phyloP scores from a whole-genome alignment of 345 rosid genomes.

The Hevea brasiliensis region DNA sequence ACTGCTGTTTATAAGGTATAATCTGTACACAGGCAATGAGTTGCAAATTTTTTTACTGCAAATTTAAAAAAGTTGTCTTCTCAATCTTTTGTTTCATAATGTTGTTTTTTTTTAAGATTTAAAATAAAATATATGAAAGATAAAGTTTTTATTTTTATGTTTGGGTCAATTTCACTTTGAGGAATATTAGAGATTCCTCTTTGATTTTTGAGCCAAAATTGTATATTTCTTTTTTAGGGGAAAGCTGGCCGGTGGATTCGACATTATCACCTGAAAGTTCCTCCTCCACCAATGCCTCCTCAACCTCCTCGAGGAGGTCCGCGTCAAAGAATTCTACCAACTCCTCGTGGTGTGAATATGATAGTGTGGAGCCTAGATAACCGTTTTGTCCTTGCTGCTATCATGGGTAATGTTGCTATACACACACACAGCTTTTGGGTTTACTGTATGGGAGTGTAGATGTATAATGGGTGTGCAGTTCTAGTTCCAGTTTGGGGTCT shows the following conservation, averaged over 20 bases:
- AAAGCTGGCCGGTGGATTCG: constrained; percentile 86
- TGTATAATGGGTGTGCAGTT: too few species aligned
- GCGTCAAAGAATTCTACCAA: constrained; percentile 94
- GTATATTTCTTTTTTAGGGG: constrained; percentile 48
- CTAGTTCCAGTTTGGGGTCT: too few species aligned
- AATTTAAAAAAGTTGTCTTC: too few species aligned
- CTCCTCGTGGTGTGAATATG: constrained; percentile 99
- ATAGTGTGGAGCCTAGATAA: constrained; percentile 96
- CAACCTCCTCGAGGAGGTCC: constrained; percentile 98
- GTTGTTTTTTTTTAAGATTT: too few species aligned
- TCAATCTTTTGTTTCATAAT: too few species aligned
- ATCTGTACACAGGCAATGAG: too few species aligned
- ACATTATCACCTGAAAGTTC: constrained; percentile 95
- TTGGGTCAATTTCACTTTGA: neutral
- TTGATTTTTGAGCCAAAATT: constrained; percentile 2
- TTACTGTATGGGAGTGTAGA: neutral
- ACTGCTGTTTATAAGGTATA: constrained; percentile 1
- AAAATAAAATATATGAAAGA: too few species aligned
- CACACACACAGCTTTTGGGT: neutral
- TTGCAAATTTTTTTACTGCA: too few species aligned
- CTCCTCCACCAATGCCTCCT: constrained; percentile 97
- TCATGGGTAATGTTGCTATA: constrained; percentile 65
- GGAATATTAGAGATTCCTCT: neutral
- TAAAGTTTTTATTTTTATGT: too few species aligned
- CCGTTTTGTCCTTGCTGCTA: constrained; percentile 99